Conservation (phyloP, 495 filamentous ascomycete species). For the Thermothielavioides terrestris region DNA sequence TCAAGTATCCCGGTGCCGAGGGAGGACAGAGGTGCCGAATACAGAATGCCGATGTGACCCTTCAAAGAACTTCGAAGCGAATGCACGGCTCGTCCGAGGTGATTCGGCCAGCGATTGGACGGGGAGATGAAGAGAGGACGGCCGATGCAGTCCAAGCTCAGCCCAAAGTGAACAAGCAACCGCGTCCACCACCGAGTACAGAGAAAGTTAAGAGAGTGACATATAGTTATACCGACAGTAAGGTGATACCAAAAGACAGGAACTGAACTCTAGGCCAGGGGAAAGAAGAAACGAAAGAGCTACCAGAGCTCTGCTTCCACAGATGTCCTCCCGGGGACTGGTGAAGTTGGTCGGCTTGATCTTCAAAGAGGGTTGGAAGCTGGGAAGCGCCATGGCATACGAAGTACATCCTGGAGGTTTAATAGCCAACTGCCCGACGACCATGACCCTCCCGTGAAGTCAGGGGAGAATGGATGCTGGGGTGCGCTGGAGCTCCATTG, state of each 20-base stretch:
- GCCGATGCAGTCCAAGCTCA: background rate
- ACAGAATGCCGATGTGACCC: conserved; percentile 3
- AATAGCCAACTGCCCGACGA: conserved; percentile 12
- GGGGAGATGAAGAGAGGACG: conserved; percentile 5
- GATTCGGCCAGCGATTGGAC: conserved; percentile 4
- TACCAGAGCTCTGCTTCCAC: conserved; percentile 46
- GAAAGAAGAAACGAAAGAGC: conserved; percentile 31
- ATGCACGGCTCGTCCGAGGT: conserved; percentile 6
- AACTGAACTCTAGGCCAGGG: no score
- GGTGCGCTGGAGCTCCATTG: background rate
- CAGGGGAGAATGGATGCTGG: conserved; percentile 13
- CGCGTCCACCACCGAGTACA: background rate
- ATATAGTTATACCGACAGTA: background rate
- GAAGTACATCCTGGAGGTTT: conserved; percentile 12
- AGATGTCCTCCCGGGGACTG: conserved; percentile 22
- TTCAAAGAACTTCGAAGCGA: conserved; percentile 2
- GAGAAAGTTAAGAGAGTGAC: conserved; percentile 10
- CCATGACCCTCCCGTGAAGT: background rate
- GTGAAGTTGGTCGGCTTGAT: conserved; percentile 19
- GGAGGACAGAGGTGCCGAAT: conserved; percentile 2
- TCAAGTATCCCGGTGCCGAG: background rate
- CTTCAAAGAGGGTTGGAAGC: conserved; percentile 40
- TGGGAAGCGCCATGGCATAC: conserved; percentile 10
- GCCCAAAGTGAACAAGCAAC: background rate
- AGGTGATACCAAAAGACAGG: background rate